Evolutionary conservation across 2,329 filamentous ascomycete genomes (phyloP).

Genomic region (Ramularia collo-cygni): DNA sequence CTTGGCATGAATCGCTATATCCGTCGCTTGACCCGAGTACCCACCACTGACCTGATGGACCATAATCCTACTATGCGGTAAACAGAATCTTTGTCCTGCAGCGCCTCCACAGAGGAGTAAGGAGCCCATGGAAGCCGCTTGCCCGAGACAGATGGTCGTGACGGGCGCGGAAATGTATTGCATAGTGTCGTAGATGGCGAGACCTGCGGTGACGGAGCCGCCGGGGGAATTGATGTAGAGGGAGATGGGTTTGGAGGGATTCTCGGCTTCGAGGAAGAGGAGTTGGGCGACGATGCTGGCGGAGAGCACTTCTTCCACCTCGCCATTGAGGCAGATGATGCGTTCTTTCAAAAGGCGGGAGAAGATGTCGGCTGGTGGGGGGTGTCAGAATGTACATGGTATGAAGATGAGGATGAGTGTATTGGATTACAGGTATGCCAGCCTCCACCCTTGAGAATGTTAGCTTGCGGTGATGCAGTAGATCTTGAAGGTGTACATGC

Average conservation of each 20-base stretch:
- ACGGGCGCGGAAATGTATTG: constrained; percentile 90
- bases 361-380: constrained; percentile 36
- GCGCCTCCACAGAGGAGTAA: constrained; percentile 81
- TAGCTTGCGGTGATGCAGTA: too few relatives aligned
- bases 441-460: constrained; percentile 38
- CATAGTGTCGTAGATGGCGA: constrained; percentile 98
- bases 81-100: constrained; percentile 74
- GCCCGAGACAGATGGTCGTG: constrained; percentile 88
- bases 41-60: constrained; percentile 88
- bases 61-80: constrained; percentile 95
- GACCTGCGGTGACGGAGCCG: constrained; percentile 75
- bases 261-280: constrained; percentile 95
- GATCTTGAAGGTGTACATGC: constrained; percentile 26
- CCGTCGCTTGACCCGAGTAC: constrained; percentile 59
- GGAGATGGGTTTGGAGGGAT: constrained; percentile 87
- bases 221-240: constrained; percentile 98
- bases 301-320: constrained; percentile 82
- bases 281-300: constrained; percentile 94
- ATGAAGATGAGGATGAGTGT: not conserved
- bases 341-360: constrained; percentile 59
- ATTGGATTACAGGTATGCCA: constrained; percentile 47
- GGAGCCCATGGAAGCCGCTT: constrained; percentile 91
- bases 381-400: constrained; percentile 1
- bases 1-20: constrained; percentile 95
- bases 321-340: constrained; percentile 87